phyloP scores from a whole-genome alignment of 768 basidiomycete genomes.

The Hericium alpestre region DNA sequence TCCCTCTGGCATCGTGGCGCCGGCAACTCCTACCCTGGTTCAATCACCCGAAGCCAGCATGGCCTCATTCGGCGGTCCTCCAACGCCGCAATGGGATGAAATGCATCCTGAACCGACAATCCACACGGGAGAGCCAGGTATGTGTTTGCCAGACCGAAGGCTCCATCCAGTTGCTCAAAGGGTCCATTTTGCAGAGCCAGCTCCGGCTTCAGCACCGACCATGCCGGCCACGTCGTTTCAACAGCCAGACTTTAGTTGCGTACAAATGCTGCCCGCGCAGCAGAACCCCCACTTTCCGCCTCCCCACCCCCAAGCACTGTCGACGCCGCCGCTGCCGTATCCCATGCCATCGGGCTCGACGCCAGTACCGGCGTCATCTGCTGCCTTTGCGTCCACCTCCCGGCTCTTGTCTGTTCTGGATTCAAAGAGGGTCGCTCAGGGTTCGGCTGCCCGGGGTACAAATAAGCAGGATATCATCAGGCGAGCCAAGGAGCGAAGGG shows the following conservation, averaged over 20 bases:
- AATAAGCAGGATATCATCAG: slow-evolving; percentile 36
- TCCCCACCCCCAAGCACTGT: not conserved
- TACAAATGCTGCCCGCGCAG: not conserved
- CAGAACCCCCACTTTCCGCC: not conserved
- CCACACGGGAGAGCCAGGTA: slow-evolving; percentile 13
- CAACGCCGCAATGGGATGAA: slow-evolving; percentile 21
- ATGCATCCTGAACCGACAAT: slow-evolving; percentile 28
- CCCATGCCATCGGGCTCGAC: not conserved
- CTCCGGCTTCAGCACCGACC: slow-evolving; percentile 15
- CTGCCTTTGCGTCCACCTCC: slow-evolving; percentile 1
- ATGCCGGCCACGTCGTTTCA: slow-evolving; percentile 5
- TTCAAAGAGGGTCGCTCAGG: slow-evolving; percentile 7
- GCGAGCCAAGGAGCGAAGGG: slow-evolving; percentile 43
- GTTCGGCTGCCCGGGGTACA: slow-evolving; percentile 7
- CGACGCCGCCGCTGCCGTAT: not conserved
- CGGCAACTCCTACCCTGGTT: slow-evolving; percentile 7
- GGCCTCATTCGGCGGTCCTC: slow-evolving; percentile 19
- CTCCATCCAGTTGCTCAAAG: not conserved
- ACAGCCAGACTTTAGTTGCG: too few relatives aligned
- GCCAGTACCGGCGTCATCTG: not conserved
- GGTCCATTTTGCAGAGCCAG: slow-evolving; percentile 7
- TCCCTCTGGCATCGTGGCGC: not conserved
- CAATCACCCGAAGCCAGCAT: slow-evolving; percentile 11
- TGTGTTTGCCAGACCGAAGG: slow-evolving; percentile 1
- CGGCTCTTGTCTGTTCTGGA: slow-evolving; percentile 14